phyloP scores from a whole-genome alignment of 805 yeast species.

The Candida khao-thaluensis region DNA sequence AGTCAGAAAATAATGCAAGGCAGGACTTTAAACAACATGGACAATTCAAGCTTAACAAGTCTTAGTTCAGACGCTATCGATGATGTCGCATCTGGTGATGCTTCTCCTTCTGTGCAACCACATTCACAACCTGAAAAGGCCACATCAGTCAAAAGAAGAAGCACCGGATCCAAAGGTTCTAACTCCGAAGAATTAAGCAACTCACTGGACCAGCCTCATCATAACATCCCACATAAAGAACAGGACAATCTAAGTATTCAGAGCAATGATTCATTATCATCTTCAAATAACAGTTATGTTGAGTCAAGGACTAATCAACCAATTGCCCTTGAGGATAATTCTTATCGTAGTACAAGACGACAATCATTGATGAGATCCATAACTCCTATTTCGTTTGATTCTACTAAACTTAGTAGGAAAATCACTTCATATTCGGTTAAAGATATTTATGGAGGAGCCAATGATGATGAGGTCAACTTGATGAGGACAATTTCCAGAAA shows the following conservation, averaged over 20 bases:
- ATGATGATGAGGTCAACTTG: slow-evolving; percentile 36
- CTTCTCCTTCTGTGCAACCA: background rate
- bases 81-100: background rate
- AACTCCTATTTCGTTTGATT: slow-evolving; percentile 13
- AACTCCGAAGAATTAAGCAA: background rate
- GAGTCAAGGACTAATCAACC: slow-evolving; percentile 4
- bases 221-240: background rate
- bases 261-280: slow-evolving; percentile 8
- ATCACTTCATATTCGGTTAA: slow-evolving; percentile 24
- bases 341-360: slow-evolving; percentile 1
- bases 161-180: background rate
- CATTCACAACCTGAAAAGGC: too few relatives aligned
- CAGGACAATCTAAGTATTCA: slow-evolving; percentile 11
- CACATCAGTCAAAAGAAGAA: too few relatives aligned
- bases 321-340: slow-evolving; percentile 8
- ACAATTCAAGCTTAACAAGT: slow-evolving; percentile 3
- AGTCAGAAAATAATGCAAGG: too few relatives aligned
- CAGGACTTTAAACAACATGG: too few relatives aligned
- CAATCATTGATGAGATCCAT: slow-evolving; percentile 10
- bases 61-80: slow-evolving; percentile 7
- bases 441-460: slow-evolving; percentile 42
- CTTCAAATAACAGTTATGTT: slow-evolving; percentile 1
- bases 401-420: slow-evolving; percentile 9
- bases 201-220: background rate
- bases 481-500: slow-evolving; percentile 44